Evolutionary conservation across 768 basidiomycete genomes (phyloP), one percentile per base, ranked within the genome.

Genomic region (Suillus lakei): DNA sequence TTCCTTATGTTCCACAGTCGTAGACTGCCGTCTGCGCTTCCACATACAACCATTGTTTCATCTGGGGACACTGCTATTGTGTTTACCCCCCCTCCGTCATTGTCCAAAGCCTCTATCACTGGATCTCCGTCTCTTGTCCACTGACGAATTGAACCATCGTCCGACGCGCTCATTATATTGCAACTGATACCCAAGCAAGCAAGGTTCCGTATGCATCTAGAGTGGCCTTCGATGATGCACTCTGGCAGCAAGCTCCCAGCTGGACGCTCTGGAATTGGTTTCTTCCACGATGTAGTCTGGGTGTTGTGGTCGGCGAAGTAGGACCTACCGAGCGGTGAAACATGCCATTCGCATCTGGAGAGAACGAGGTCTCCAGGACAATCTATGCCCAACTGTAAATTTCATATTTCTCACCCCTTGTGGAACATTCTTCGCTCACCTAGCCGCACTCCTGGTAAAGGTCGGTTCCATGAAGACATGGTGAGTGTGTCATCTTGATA

Each of bases 371-470:
- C 2, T 34, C 21, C 32, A n/a, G 5, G 32, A 21, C 7, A 0
- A 13, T 34, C 53, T 54, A 54, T 34, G 1, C 12, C 13, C 1
- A 3, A 4, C 28, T 30, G 5, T 18, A 2, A 21, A 7, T 3
- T 15, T 3, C n/a, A 13, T 18, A 16, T 43, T 21, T 7, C 15
- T 43, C 16, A 16, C 41, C 18, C 1, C 6, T 18, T 18, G 18
- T 2, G 10, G 5, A 0, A 32, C 21, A 54, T 54, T 12, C 2
- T 54, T 54, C 10, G 18, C 18, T 54, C 18, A 32, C 53, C 53
- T n/a, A 54, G 21, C 32, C 53, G 53, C 18, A 54, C 53, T 5
- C 53, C 53, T n/a, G 53, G 53, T n/a, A 54, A 54, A 30, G 53
- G 53, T 32, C 53, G 53, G 18, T 12, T 32, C 30, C 21, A 32